These are phyloP conservation scores for Rhizophagus sp. DNA, from an alignment of 192 early-diverging fungal genomes.

Conservation along the genomic window DNA sequence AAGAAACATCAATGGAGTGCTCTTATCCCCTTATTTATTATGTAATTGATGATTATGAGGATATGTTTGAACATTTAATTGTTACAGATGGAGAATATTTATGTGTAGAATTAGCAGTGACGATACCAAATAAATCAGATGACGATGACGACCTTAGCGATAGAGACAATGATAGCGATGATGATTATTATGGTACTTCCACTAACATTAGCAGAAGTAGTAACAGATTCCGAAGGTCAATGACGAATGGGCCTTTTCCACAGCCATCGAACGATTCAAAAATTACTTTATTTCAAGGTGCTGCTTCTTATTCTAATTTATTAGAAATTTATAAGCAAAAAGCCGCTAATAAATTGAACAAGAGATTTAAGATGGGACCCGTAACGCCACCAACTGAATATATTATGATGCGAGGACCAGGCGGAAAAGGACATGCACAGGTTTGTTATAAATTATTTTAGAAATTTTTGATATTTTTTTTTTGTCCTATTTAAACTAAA, in stretches of 20 bases:
- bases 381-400: conserved; percentile 81
- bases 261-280: conserved; percentile 47
- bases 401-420: conserved; percentile 93
- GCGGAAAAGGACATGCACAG: conserved; percentile 88
- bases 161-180: conserved; percentile 12
- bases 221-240: neutral
- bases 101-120: conserved; percentile 85
- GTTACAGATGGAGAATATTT: conserved; percentile 85
- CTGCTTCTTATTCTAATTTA: conserved; percentile 80
- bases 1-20: conserved; percentile 84
- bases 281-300: conserved; percentile 90
- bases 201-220: neutral
- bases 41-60: conserved; percentile 91
- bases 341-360: conserved; percentile 60
- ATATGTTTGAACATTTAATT: conserved; percentile 84
- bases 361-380: conserved; percentile 62
- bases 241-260: conserved; percentile 29
- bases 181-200: conserved; percentile 22
- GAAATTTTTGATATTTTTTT: neutral
- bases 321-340: conserved; percentile 85
- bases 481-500: neutral
- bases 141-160: conserved; percentile 28
- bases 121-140: conserved; percentile 56
- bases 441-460: conserved; percentile 42
- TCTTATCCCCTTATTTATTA: conserved; percentile 93